Conservation (phyloP, 352 stramenopile genomes). For the Pelagophyceae sp. region DNA sequence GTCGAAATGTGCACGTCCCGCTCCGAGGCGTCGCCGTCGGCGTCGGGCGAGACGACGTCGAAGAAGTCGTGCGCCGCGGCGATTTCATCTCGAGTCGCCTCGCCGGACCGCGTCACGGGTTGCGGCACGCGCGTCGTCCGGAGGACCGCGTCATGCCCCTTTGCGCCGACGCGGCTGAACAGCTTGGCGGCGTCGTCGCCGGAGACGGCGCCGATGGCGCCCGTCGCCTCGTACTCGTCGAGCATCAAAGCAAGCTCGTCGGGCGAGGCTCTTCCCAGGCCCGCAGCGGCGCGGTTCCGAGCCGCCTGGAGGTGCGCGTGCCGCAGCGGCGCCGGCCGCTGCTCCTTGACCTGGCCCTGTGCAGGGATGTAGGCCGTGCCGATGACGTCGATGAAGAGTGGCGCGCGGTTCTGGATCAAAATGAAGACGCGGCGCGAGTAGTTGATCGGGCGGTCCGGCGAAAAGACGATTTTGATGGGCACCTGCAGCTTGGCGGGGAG, state of each 20-base stretch:
- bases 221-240: background rate
- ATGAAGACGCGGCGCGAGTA: slow-evolving; percentile 78
- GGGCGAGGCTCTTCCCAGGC: slow-evolving; percentile 58
- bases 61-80: slow-evolving; percentile 72
- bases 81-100: slow-evolving; percentile 59
- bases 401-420: slow-evolving; percentile 66
- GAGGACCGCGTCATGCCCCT: slow-evolving; percentile 47
- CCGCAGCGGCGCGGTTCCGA: slow-evolving; percentile 43
- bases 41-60: too few relatives aligned
- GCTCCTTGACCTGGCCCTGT: slow-evolving; percentile 48
- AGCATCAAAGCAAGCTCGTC: slow-evolving; percentile 52
- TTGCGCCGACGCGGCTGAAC: slow-evolving; percentile 26
- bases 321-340: slow-evolving; percentile 73
- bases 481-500: slow-evolving; percentile 64
- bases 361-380: slow-evolving; percentile 66
- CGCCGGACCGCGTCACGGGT: slow-evolving; percentile 60
- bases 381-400: slow-evolving; percentile 70
- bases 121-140: background rate
- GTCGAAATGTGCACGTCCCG: slow-evolving; percentile 42
- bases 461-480: slow-evolving; percentile 69
- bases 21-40: slow-evolving; percentile 39
- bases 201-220: background rate
- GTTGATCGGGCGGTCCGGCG: slow-evolving; percentile 58
- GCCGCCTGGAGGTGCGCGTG: slow-evolving; percentile 78
- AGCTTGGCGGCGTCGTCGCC: background rate